Evolutionary conservation across 2,329 filamentous ascomycete genomes (phyloP), one percentile per base, ranked within the genome.

Genomic region (Podosphaera leucotricha): DNA sequence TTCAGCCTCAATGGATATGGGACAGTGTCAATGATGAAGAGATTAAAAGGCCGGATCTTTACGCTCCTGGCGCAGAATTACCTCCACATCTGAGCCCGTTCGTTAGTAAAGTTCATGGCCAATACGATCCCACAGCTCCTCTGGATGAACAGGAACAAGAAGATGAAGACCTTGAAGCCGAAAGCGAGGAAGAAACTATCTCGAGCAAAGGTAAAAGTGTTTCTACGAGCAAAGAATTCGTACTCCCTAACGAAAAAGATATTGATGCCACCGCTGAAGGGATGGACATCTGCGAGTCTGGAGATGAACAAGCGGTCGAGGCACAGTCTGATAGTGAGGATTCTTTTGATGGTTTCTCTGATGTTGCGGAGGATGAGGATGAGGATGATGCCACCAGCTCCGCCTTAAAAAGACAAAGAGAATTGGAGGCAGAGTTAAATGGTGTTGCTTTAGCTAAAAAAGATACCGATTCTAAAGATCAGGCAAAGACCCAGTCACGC

Each of bases 1-100:
- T 98, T 45, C 90, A 98, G 64, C 90, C 90, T 18, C 90, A 98
- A 60, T 98, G 92, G 87, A 76, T 98, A 3, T 98, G 90, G 90
- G 90, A 98, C 58, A 87, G 82, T 55, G 66, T 93, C 59, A 98
- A 98, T 59, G 82, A 90, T 39, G 83, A 84, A 49, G 84, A 87
- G 61, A 66, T 98, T 45, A 77, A 94, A 59, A 72, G 80, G 51
- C 75, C 86, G 26, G 84, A 94, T 57, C 63, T 86, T 30, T 98
- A 98, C 56, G 82, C 79, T 0, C 90, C 90, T 1, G 90, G 90
- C 16, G 80, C 86, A 16, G 77, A 83, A 52, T 68, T 98, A 26
- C 90, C 90, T 19, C 90, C 90, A 11, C 90, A 98, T 68, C 63
- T 98, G 54, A 95, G 86, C 61, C 90, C 90, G 21, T 98, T 92